Percentiles rank a stretch among this genome's conserved stretches.
These are phyloP conservation scores for Lanmaoa pseudosensibilis DNA, from an alignment of 768 basidiomycete genomes.

Conservation along the genomic window DNA sequence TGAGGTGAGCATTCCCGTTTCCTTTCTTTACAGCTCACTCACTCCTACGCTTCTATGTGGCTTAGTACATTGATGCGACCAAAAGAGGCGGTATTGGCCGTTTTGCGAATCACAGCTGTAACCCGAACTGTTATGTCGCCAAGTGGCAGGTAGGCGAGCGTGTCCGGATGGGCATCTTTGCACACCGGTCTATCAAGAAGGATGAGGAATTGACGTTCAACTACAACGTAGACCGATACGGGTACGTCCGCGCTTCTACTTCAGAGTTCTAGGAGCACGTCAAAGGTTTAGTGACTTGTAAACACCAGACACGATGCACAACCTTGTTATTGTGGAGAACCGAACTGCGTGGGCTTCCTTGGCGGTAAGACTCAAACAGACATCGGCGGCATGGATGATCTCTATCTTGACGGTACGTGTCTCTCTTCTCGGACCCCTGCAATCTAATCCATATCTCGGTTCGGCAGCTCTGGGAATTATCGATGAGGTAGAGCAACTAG, in stretches of 20 bases:
- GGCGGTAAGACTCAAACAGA: slow-evolving; percentile 99
- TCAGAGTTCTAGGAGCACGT: not conserved
- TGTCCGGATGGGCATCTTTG: slow-evolving; percentile 97
- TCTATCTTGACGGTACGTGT: slow-evolving; percentile 81
- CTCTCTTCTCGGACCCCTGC: not conserved
- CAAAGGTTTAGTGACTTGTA: not conserved
- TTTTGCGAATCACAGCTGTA: slow-evolving; percentile 97
- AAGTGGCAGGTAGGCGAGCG: slow-evolving; percentile 93
- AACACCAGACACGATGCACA: slow-evolving; percentile 84
- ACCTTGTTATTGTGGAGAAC: slow-evolving; percentile 91
- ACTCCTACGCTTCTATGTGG: not conserved
- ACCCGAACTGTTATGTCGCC: slow-evolving; percentile 95
- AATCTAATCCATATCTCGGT: not conserved
- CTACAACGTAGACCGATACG: slow-evolving; percentile 99
- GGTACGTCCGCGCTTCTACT: slow-evolving; percentile 50
- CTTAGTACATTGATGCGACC: slow-evolving; percentile 94
- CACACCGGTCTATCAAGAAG: slow-evolving; percentile 73
- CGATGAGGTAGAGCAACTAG: slow-evolving; percentile 82
- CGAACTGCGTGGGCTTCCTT: slow-evolving; percentile 93
- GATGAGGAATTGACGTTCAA: slow-evolving; percentile 96
- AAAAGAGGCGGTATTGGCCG: slow-evolving; percentile 95
- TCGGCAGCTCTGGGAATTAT: slow-evolving; percentile 83
- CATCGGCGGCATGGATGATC: slow-evolving; percentile 89
- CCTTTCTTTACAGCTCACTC: not conserved
- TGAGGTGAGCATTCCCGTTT: slow-evolving; percentile 59